Percentiles rank a stretch among this genome's conserved stretches.
phyloP scores from a whole-genome alignment of 352 stramenopile species.

The Lagenidium giganteum region DNA sequence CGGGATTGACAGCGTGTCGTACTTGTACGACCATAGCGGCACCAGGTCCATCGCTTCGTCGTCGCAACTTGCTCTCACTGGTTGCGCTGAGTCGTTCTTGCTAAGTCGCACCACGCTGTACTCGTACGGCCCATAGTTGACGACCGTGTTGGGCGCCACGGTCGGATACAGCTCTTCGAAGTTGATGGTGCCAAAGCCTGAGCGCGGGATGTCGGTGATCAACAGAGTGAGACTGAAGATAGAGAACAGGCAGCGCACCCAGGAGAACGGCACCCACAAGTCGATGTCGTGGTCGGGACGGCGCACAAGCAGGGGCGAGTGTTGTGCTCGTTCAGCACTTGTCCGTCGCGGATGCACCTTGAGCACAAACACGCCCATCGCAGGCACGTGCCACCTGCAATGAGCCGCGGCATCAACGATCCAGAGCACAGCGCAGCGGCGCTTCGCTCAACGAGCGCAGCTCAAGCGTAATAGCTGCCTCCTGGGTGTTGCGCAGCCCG shows the following conservation, averaged over 20 bases:
- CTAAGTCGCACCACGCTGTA: constrained; percentile 34
- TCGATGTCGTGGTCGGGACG: too few relatives aligned
- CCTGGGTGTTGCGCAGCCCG: too few relatives aligned
- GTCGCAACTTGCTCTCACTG: too few relatives aligned
- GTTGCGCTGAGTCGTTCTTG: not conserved
- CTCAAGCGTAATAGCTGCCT: too few relatives aligned
- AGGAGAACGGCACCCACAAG: constrained; percentile 20
- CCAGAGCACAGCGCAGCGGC: too few relatives aligned
- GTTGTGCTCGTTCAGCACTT: too few relatives aligned
- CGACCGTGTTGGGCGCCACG: constrained; percentile 19
- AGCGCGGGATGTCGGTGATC: constrained; percentile 46
- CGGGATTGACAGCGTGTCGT: constrained; percentile 12
- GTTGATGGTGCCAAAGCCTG: constrained; percentile 29
- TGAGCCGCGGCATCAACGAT: too few relatives aligned
- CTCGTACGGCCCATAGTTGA: constrained; percentile 37
- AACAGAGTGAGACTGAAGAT: constrained; percentile 31
- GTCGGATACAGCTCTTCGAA: constrained; percentile 19
- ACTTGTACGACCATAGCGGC: constrained; percentile 17
- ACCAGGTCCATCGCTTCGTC: not conserved
- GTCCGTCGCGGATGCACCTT: too few relatives aligned
- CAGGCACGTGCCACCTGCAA: too few relatives aligned
- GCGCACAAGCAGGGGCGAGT: too few relatives aligned
- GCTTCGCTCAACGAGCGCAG: too few relatives aligned
- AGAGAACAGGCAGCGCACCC: constrained; percentile 27
- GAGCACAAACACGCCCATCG: too few relatives aligned